Evolutionary conservation across 2,329 filamentous ascomycete genomes (phyloP).

Genomic region (Penicillium fuscoglaucum): DNA sequence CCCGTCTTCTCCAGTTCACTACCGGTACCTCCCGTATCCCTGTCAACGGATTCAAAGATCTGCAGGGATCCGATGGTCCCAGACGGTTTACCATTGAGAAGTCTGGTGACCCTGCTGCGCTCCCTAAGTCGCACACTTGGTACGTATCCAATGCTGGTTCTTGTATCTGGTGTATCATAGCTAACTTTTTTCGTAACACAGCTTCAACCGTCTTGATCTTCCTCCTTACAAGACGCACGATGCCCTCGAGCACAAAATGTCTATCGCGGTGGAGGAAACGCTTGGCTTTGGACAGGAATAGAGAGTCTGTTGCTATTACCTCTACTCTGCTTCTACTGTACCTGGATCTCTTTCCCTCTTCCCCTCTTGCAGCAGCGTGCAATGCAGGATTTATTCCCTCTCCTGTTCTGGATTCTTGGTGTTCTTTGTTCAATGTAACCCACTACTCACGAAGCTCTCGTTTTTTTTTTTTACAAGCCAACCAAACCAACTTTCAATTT

Average conservation of each 20-base stretch:
- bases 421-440: constrained; percentile 14
- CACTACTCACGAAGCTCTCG: constrained; percentile 11
- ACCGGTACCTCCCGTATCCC: constrained; percentile 97
- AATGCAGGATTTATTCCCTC: constrained; percentile 12
- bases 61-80: constrained; percentile 94
- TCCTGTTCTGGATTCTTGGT: constrained; percentile 11
- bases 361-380: constrained; percentile 1
- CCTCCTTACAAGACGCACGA: constrained; percentile 91
- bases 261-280: constrained; percentile 96
- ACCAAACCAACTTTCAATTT: constrained; percentile 2
- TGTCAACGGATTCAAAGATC: constrained; percentile 98
- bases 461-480: background rate
- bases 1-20: constrained; percentile 90
- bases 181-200: constrained; percentile 43
- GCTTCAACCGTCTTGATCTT: constrained; percentile 95
- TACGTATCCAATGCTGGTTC: constrained; percentile 52
- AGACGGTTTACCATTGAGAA: constrained; percentile 98
- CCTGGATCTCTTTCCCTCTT: constrained; percentile 5
- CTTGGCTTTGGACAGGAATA: constrained; percentile 99
- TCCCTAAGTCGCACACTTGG: constrained; percentile 98
- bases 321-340: constrained; percentile 9
- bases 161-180: background rate
- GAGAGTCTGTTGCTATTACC: constrained; percentile 18
- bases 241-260: constrained; percentile 81
- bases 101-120: constrained; percentile 81